A percentile compares a stretch with the other conserved stretches of the same genome.
Evolutionary conservation across 345 rosid species (phyloP).

Genomic region (Microthlaspi erraticum): DNA sequence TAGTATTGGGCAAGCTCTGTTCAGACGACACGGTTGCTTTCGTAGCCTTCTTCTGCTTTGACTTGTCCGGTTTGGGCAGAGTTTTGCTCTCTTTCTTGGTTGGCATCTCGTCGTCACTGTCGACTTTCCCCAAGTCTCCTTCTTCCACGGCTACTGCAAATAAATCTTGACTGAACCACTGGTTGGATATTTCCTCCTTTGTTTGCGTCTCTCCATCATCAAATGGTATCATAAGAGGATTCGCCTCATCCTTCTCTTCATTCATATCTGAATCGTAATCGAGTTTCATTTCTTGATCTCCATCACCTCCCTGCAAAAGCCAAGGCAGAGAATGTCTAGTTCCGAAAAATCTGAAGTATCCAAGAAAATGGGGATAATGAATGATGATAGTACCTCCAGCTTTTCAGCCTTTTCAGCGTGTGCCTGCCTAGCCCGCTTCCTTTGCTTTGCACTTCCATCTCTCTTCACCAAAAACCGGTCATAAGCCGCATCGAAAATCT

Average conservation of each 20-base stretch:
- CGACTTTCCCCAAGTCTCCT: constrained; percentile 65
- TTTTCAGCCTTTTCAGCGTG: constrained; percentile 55
- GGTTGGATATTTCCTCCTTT: constrained; percentile 69
- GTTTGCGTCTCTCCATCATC: constrained; percentile 68
- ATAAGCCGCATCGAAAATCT: constrained; percentile 74
- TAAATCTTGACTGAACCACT: constrained; percentile 88
- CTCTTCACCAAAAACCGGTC: constrained; percentile 65
- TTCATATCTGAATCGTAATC: constrained; percentile 80
- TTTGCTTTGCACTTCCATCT: constrained; percentile 78
- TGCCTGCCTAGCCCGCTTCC: constrained; percentile 79
- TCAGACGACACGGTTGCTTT: constrained; percentile 37
- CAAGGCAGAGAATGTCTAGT: constrained; percentile 8
- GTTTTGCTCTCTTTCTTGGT: constrained; percentile 43
- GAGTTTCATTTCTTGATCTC: constrained; percentile 47
- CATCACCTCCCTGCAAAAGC: constrained; percentile 61
- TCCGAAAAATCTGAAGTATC: background rate
- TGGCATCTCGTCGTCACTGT: constrained; percentile 62
- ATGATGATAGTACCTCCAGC: constrained; percentile 58
- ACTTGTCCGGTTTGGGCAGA: constrained; percentile 29
- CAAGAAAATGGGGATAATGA: background rate
- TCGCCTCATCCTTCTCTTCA: constrained; percentile 60
- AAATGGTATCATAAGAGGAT: constrained; percentile 81
- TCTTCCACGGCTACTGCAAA: constrained; percentile 80
- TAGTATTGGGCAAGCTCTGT: constrained; percentile 17
- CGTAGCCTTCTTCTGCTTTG: constrained; percentile 50